These are phyloP conservation scores for Pseudozyma pruni DNA, from an alignment of 1,284 basidiomycete genomes.

Conservation along the genomic window DNA sequence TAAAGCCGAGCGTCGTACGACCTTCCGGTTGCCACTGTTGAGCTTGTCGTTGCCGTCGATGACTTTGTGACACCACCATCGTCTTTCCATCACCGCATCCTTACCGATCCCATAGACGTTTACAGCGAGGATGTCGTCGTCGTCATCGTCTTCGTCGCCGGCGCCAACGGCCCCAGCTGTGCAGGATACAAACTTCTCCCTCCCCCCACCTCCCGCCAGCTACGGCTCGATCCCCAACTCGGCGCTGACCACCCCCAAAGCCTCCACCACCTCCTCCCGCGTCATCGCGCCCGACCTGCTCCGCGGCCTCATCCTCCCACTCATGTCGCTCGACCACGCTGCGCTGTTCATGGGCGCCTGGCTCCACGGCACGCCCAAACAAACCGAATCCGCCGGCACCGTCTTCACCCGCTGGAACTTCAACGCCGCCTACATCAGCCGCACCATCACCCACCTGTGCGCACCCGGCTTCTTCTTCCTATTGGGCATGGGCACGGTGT, in stretches of 20 bases:
- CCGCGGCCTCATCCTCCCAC: slow-evolving; percentile 50
- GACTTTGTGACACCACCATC: no score
- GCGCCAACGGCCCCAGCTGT: neutral
- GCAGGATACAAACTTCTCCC: slow-evolving; percentile 29
- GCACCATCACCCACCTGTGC: slow-evolving; percentile 50
- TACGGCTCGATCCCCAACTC: slow-evolving; percentile 6
- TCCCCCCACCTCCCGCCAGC: neutral
- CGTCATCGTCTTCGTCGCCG: neutral
- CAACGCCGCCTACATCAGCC: slow-evolving; percentile 22
- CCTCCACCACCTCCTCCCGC: slow-evolving; percentile 20
- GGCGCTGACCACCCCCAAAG: slow-evolving; percentile 4
- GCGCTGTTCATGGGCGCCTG: slow-evolving; percentile 45
- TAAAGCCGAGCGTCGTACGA: no score
- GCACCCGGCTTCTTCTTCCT: slow-evolving; percentile 55
- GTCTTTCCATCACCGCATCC: no score
- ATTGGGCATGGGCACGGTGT: slow-evolving; percentile 55
- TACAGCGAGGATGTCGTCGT: no score
- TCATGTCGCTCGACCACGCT: slow-evolving; percentile 56
- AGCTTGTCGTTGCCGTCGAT: no score
- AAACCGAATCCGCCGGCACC: slow-evolving; percentile 35
- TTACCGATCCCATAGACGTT: no score
- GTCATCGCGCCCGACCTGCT: slow-evolving; percentile 54
- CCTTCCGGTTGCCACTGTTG: no score
- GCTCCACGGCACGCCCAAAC: slow-evolving; percentile 44
- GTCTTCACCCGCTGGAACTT: slow-evolving; percentile 35